Evolutionary conservation across 169 alveolate species (phyloP).

Genomic region (Eimeria tenella): DNA sequence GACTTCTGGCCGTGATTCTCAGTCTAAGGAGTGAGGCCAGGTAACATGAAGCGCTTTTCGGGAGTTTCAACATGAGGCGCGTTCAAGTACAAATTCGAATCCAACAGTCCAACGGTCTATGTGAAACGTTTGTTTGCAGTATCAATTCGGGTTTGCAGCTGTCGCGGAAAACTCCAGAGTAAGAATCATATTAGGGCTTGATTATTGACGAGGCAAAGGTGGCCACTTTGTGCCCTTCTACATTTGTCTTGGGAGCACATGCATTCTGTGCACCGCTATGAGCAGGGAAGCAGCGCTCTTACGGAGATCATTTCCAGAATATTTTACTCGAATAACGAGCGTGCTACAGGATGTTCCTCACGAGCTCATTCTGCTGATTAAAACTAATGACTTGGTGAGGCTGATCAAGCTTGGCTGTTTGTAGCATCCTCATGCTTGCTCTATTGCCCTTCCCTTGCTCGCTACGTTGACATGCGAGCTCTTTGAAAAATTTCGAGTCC

Average conservation of each 20-base stretch:
- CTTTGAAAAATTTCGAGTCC: no score
- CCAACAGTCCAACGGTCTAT: no score
- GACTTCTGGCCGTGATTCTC: slow-evolving; percentile 72
- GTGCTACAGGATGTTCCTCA: slow-evolving; percentile 76
- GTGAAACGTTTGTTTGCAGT: slow-evolving; percentile 30
- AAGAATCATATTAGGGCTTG: background rate
- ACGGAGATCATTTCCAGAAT: slow-evolving; percentile 71
- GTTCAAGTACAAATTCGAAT: no score
- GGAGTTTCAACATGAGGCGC: no score
- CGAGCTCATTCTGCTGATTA: slow-evolving; percentile 67
- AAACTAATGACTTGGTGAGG: slow-evolving; percentile 76
- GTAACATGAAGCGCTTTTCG: no score
- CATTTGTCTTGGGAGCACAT: background rate
- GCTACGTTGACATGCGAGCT: background rate
- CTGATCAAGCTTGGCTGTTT: background rate
- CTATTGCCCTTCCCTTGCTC: background rate
- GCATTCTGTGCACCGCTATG: no score
- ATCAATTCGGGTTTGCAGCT: slow-evolving; percentile 68
- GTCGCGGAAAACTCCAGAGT: slow-evolving; percentile 72
- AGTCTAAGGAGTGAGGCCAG: slow-evolving; percentile 72
- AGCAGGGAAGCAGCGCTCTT: slow-evolving; percentile 66
- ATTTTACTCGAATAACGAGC: slow-evolving; percentile 74
- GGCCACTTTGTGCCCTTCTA: background rate
- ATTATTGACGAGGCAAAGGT: no score
- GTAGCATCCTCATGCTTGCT: no score